phyloP scores from a whole-genome alignment of 345 rosid genomes.

The Eucalyptus dawsonii region DNA sequence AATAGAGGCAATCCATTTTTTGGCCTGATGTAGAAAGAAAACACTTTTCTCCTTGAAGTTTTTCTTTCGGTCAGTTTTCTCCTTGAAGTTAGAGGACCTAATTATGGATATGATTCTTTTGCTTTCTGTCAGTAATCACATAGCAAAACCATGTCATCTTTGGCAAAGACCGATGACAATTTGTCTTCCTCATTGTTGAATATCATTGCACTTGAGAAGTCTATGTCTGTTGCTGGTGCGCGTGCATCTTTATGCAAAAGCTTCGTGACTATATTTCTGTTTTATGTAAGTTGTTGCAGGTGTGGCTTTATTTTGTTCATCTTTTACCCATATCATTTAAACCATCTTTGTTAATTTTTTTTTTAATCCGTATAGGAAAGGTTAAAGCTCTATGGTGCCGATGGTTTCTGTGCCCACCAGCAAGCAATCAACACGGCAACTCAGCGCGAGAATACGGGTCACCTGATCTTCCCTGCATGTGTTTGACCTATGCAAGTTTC shows the following conservation, averaged over 20 bases:
- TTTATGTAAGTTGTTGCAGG: constrained; percentile 93
- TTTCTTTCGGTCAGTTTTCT: not conserved
- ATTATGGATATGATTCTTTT: not conserved
- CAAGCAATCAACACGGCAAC: no score
- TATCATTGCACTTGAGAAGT: constrained; percentile 58
- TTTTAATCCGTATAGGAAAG: not conserved
- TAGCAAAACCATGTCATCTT: constrained; percentile 27
- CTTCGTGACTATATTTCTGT: constrained; percentile 88
- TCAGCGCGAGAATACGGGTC: no score
- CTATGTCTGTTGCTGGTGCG: constrained; percentile 66
- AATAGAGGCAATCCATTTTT: not conserved
- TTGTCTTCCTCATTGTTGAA: constrained; percentile 65
- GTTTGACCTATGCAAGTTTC: no score
- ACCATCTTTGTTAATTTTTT: not conserved
- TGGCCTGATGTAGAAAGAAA: not conserved
- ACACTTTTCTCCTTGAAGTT: not conserved
- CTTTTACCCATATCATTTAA: not conserved
- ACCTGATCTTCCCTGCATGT: no score
- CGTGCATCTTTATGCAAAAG: constrained; percentile 96
- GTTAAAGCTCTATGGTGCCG: constrained; percentile 1
- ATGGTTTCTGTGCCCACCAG: not conserved
- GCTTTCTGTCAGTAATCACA: constrained; percentile 55
- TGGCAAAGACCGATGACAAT: constrained; percentile 39
- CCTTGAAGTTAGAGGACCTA: not conserved
- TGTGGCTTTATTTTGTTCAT: constrained; percentile 27